Evolutionary conservation across 108 stramenopile species (phyloP), one percentile per base, ranked within the genome.

Genomic region (Nannochloropsis gaditana): DNA sequence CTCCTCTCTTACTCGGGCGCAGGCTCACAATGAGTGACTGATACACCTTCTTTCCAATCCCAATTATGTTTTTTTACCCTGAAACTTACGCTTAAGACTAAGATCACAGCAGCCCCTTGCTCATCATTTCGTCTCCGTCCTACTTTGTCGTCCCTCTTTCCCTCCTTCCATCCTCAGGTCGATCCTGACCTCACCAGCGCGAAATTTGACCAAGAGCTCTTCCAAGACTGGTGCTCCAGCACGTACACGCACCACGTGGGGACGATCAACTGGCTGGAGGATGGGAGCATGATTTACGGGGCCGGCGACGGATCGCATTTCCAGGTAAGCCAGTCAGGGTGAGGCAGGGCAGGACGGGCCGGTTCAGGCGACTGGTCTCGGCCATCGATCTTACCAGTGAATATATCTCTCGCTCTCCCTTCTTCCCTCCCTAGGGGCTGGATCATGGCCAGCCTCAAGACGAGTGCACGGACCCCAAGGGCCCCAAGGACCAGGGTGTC

Each of bases 181-280:
- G 59, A 73, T 6, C 3, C 59, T 3, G 59, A 73, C 59, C n/a
- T 73, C 19, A 73, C 59, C 59, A 73, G 19, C 59, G 59, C 59
- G 19, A n/a, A n/a, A 2, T 15, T 73, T n/a, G 59, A 73, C 8
- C 59, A 73, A n/a, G 59, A 73, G 59, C 59, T 73, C 2, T 73
- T 73, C 59, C 59, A n/a, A 4, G 59, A 73, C 59, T 73, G 59
- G 59, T 73, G 59, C 59, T n/a, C 19, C 6, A 73, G 59, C n/a
- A 73, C 59, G 5, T 73, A 73, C 59, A 73, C 59, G 19, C 59
- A 73, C 59, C 59, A 73, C 59, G 59, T 73, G 59, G 59, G 59
- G 4, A 73, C 59, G 2, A 73, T 73, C 3, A 73, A 73, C 8
- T 73, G 59, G 59, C 59, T 73, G 5, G 59, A 73, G 59, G 59